Conservation (phyloP, 2,329 filamentous ascomycete genomes). For the Pseudopyrenochaeta lycopersici region DNA sequence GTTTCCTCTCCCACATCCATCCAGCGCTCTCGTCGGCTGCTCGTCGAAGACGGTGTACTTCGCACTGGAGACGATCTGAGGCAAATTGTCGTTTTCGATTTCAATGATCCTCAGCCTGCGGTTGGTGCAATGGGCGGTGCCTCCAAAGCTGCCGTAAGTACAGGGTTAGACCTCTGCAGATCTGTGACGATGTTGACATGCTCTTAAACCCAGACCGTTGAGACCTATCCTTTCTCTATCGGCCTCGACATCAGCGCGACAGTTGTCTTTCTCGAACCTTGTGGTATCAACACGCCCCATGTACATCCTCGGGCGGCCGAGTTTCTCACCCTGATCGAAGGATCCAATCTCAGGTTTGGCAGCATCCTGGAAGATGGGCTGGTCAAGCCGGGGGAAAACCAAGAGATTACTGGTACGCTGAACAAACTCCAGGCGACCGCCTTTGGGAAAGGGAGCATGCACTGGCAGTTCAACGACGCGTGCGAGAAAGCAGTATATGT, state of each 20-base stretch:
- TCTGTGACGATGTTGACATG: too few relatives aligned
- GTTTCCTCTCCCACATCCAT: too few relatives aligned
- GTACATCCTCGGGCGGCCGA: constrained; percentile 60
- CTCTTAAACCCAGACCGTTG: too few relatives aligned
- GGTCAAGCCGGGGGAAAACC: constrained; percentile 38
- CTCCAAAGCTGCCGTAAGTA: constrained; percentile 36
- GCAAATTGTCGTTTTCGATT: too few relatives aligned
- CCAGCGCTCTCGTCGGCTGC: too few relatives aligned
- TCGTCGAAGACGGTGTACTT: too few relatives aligned
- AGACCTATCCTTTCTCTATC: constrained; percentile 51
- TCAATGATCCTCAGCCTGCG: too few relatives aligned
- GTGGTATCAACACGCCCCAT: too few relatives aligned
- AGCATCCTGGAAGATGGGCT: constrained; percentile 59
- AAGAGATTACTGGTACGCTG: constrained; percentile 52
- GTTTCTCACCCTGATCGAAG: constrained; percentile 56
- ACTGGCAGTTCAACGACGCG: too few relatives aligned
- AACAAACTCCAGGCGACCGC: constrained; percentile 56
- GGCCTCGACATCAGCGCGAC: constrained; percentile 50
- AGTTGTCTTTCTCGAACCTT: constrained; percentile 52
- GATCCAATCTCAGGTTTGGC: constrained; percentile 52
- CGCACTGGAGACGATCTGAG: too few relatives aligned
- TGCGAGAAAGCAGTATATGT: constrained; percentile 56
- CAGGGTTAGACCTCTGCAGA: too few relatives aligned
- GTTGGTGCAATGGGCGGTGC: too few relatives aligned
- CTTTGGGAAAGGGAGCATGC: constrained; percentile 56